Evolutionary conservation across 495 filamentous ascomycete species (phyloP).

Genomic region (Penicillium coffeae): DNA sequence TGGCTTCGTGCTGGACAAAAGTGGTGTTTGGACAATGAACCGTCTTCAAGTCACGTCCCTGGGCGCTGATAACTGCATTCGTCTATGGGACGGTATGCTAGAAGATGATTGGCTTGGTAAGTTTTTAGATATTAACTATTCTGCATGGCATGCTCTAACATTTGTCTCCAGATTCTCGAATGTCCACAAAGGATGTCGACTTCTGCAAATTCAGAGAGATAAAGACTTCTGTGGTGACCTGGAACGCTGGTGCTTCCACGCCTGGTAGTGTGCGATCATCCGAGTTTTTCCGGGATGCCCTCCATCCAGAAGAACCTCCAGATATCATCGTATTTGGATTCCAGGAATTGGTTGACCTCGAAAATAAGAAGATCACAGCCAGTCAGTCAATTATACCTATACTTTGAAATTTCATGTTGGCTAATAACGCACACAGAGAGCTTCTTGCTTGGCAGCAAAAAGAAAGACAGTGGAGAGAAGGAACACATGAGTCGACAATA

Average conservation of each 20-base stretch:
- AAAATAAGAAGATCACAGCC: conserved; percentile 96
- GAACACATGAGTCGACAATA: conserved; percentile 98
- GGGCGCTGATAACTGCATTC: conserved; percentile 79
- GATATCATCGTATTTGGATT: conserved; percentile 96
- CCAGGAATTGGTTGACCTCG: conserved; percentile 93
- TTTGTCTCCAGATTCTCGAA: conserved; percentile 60
- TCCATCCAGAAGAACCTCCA: conserved; percentile 67
- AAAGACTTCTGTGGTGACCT: conserved; percentile 75
- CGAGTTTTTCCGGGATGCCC: conserved; percentile 70
- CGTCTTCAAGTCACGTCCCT: conserved; percentile 83
- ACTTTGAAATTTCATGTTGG: not conserved
- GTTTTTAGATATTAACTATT: too few relatives aligned
- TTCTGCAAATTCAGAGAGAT: conserved; percentile 84
- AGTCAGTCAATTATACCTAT: conserved; percentile 48
- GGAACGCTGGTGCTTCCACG: conserved; percentile 93
- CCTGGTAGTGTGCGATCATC: conserved; percentile 74
- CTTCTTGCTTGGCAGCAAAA: conserved; percentile 64
- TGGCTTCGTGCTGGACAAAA: conserved; percentile 70
- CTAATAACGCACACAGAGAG: conserved; percentile 49
- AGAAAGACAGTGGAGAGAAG: conserved; percentile 82
- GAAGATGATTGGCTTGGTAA: conserved; percentile 87
- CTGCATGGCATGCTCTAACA: conserved; percentile 22
- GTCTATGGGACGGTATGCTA: conserved; percentile 89
- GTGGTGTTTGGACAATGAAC: conserved; percentile 83
- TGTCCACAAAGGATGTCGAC: conserved; percentile 75